Conservation (phyloP, 495 filamentous ascomycete species). For the Penicillium nucicola region DNA sequence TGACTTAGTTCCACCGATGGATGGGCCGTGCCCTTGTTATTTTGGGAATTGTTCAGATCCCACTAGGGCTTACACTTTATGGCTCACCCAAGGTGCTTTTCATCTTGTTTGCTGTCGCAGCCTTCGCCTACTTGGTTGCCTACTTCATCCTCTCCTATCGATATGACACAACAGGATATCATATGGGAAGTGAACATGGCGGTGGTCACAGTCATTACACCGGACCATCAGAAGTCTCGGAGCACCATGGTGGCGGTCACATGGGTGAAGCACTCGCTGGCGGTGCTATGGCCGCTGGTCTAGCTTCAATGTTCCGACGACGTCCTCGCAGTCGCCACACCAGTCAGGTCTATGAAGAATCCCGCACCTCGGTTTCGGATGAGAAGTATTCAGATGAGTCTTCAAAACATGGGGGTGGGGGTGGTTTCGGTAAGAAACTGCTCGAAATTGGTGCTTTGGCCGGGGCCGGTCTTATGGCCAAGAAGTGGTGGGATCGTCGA, state of each 20-base stretch:
- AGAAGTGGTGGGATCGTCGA: conserved; percentile 60
- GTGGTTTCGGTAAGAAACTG: conserved; percentile 62
- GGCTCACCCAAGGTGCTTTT: conserved; percentile 83
- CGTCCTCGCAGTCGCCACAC: conserved; percentile 32
- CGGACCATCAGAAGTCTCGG: conserved; percentile 34
- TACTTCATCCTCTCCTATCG: conserved; percentile 74
- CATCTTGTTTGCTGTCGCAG: conserved; percentile 76
- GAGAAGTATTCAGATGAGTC: conserved; percentile 58
- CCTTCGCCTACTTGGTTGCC: conserved; percentile 58
- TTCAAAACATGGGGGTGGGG: conserved; percentile 37
- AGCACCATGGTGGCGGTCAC: conserved; percentile 21
- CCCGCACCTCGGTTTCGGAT: conserved; percentile 52
- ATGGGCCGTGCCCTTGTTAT: conserved; percentile 71
- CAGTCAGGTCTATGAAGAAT: conserved; percentile 37
- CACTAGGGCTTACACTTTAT: conserved; percentile 86
- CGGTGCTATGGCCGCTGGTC: conserved; percentile 58
- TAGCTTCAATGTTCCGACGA: conserved; percentile 55
- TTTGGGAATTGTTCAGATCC: conserved; percentile 82
- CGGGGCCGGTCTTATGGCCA: conserved; percentile 63
- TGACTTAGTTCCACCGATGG: conserved; percentile 73
- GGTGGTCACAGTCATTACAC: conserved; percentile 52
- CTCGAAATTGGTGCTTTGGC: conserved; percentile 63
- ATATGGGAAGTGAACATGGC: conserved; percentile 47
- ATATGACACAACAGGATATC: conserved; percentile 50
- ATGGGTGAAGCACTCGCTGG: conserved; percentile 40